Evolutionary conservation across 2,329 filamentous ascomycete species (phyloP), one percentile per base, ranked within the genome.

Genomic region (Xylariales sp.): DNA sequence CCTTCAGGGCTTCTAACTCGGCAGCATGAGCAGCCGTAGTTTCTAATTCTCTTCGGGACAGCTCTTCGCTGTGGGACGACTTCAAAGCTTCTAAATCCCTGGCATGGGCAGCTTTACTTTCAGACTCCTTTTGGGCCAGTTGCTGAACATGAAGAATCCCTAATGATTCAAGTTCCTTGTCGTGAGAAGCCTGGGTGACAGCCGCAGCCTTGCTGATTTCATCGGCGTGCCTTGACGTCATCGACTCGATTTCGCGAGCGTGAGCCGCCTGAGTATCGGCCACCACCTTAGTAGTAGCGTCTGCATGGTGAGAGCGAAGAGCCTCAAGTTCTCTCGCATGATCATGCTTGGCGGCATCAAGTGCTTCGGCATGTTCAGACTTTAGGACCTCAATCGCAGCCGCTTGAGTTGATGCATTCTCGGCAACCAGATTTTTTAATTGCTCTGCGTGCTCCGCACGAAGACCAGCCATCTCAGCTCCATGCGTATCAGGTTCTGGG

Each of bases 401-500:
- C 16, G 69, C 60, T 8, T 76, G 73, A 3, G 67, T 65, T 36
- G 70, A 65, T 4, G 69, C 59, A 41, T 76, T 77, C 55, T 79
- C 75, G 5, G 73, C 67, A 12, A 61, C 64, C 7, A 76, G 46
- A n/a, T 69, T 67, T 16, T 72, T 69, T 14, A 78, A 58, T 32
- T 72, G 65, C 41, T 73, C 72, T n/a, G 73, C 75, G 48, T 79
- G 75, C 48, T 74, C 69, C 2, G 64, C 59, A 41, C 68, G 71
- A 36, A 80, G 75, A 18, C 77, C 74, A 3, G 77, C 78, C 3
- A 78, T 69, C 61, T 84, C 83, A 34, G 80, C 76, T 5, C 75
- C 69, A 66, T 75, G 72, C 1, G 64, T 67, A 53, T 77, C 71
- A 12, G 70, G 67, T 41, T 72, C 65, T 7, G 71, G 68, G 6